Evolutionary conservation across 192 early-diverging fungal species (phyloP).

Genomic region (Coemansia sp.): DNA sequence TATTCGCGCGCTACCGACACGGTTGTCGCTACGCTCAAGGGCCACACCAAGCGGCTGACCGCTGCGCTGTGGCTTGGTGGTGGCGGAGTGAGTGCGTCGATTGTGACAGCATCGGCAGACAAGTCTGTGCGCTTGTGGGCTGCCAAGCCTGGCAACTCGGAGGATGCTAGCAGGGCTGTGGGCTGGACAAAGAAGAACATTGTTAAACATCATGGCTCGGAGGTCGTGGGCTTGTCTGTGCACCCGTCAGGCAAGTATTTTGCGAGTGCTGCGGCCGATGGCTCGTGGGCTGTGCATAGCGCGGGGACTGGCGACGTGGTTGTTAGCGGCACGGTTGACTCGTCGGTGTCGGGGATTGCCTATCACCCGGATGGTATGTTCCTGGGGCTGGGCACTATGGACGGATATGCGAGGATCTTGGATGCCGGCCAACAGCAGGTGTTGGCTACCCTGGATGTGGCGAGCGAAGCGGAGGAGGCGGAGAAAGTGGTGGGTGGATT

Average conservation of each 20-base stretch:
- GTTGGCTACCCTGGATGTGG: slow-evolving; percentile 51
- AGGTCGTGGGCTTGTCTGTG: slow-evolving; percentile 71
- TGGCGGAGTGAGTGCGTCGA: slow-evolving; percentile 52
- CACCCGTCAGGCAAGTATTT: slow-evolving; percentile 84
- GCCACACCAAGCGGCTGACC: slow-evolving; percentile 82
- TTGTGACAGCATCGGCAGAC: slow-evolving; percentile 76
- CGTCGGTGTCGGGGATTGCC: slow-evolving; percentile 26
- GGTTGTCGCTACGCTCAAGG: slow-evolving; percentile 68
- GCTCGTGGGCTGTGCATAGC: slow-evolving; percentile 80
- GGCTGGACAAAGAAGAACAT: slow-evolving; percentile 51
- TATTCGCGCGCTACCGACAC: slow-evolving; percentile 65
- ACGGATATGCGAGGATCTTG: slow-evolving; percentile 75
- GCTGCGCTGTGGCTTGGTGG: slow-evolving; percentile 58
- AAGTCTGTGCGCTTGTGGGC: slow-evolving; percentile 78
- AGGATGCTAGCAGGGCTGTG: slow-evolving; percentile 14
- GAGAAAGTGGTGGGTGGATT: slow-evolving; percentile 58
- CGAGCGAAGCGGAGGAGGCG: slow-evolving; percentile 9
- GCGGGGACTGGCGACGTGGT: slow-evolving; percentile 44
- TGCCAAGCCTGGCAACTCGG: slow-evolving; percentile 51
- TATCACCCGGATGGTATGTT: slow-evolving; percentile 96
- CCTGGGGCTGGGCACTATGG: slow-evolving; percentile 71
- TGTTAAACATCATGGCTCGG: slow-evolving; percentile 65
- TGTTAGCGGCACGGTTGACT: slow-evolving; percentile 20
- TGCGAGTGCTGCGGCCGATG: slow-evolving; percentile 69
- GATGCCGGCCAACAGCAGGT: slow-evolving; percentile 69